Base-by-base conservation (phyloP, 805 yeast genomes). In the Pichia californica region DNA sequence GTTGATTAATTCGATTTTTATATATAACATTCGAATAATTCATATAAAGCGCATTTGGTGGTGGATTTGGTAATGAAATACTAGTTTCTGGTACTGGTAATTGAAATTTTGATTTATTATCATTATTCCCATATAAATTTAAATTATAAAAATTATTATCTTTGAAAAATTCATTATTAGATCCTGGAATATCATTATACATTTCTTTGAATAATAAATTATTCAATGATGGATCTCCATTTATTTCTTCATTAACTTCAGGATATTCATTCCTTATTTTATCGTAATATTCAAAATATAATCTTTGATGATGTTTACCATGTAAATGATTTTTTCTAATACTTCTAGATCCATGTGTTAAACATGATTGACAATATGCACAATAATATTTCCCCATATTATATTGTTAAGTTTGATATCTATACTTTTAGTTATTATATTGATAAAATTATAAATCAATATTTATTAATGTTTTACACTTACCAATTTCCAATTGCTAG, bases 311-410 rank as follows among this genome's bases (percentile, higher is more conserved):
- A 60, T 84, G 81, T 53, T 76, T 77, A 9, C 96, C 96, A 31
- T 73, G 67, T 33, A 84, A 61, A 62, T 88, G 96, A 33, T 88
- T 79, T 55, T 83, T 81, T 19, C 95, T 66, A 43, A 88, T 96
- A 64, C 93, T 83, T 53, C 78, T 68, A n/a, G 93, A 83, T 62
- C 87, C 95, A 59, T 88, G 96, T 1, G 96, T 88, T 45, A 88
- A 66, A 54, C 83, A 82, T 78, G 79, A 59, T 95, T 79, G 79
- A 59, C 96, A 88, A 59, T 87, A 88, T 52, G 83, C 93, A 62
- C 96, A 88, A 64, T 81, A 83, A 60, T 81, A 84, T 50, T 81
- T 74, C 3, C 79, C 82, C 88, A 82, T 79, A 11, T 2, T 36
- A 28, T 30, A 7, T 7, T 13, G n/a, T n/a, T n/a, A n/a, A n/a